Conservation (phyloP, 352 stramenopile species). For the Salisapilia sapeloensis region DNA sequence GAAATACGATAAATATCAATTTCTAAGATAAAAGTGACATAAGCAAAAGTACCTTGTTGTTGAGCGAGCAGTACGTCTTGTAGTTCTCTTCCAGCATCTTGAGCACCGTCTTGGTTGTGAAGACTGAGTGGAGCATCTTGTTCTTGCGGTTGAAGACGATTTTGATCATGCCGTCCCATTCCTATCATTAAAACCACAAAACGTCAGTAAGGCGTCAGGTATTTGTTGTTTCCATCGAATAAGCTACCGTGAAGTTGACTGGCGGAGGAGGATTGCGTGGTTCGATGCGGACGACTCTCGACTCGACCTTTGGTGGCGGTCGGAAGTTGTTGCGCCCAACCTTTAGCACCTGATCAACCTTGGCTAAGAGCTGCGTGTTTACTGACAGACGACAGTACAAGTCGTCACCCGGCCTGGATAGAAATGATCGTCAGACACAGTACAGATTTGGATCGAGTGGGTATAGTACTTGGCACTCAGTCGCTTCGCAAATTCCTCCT, state of each 20-base stretch:
- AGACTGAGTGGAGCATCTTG: conserved; percentile 94
- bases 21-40: not conserved
- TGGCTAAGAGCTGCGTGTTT: conserved; percentile 97
- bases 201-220: not conserved
- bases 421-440: conserved; percentile 1
- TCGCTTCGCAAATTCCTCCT: conserved; percentile 97
- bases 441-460: too few species aligned
- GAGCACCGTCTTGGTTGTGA: conserved; percentile 94
- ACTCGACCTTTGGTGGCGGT: conserved; percentile 94
- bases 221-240: not conserved
- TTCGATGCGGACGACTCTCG: conserved; percentile 94
- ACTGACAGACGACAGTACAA: conserved; percentile 97
- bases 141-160: conserved; percentile 99
- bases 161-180: conserved; percentile 99
- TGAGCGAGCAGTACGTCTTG: conserved; percentile 88
- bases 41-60: conserved; percentile 41
- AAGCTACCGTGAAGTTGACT: conserved; percentile 92
- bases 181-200: conserved; percentile 13
- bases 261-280: conserved; percentile 94
- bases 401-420: conserved; percentile 82
- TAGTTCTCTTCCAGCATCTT: conserved; percentile 94
- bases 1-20: conserved; percentile 1
- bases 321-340: conserved; percentile 98
- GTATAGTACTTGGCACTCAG: conserved; percentile 83
- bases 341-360: conserved; percentile 98